Percentiles rank a stretch among this genome's conserved stretches.
Evolutionary conservation across 257 asterid species (phyloP).

Genomic region (Jacaranda copaia): DNA sequence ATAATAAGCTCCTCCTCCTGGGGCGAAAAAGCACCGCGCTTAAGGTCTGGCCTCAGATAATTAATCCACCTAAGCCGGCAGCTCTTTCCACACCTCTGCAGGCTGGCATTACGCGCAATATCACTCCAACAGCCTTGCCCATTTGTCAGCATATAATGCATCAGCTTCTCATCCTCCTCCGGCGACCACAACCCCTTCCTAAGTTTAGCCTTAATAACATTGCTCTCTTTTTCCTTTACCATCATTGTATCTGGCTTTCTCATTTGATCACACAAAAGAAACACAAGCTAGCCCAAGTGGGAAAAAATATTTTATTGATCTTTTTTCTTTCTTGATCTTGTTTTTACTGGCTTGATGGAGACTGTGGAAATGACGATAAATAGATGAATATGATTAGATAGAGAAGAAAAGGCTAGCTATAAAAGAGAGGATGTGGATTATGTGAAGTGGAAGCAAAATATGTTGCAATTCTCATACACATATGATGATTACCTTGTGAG

Average conservation of each 20-base stretch:
- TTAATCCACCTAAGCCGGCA: conserved; percentile 55
- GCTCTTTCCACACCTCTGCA: conserved; percentile 70
- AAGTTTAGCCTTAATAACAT: conserved; percentile 31
- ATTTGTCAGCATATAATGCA: not conserved
- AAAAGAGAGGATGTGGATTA: conserved; percentile 34
- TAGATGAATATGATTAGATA: conserved; percentile 41
- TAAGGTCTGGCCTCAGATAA: conserved; percentile 66
- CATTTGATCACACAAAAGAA: conserved; percentile 31
- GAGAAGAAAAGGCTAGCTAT: conserved; percentile 2
- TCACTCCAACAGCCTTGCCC: conserved; percentile 74
- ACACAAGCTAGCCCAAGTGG: no score
- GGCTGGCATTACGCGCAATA: conserved; percentile 67
- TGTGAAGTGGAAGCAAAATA: conserved; percentile 85
- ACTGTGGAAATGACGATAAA: conserved; percentile 51
- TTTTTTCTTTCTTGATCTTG: no score
- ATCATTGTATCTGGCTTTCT: conserved; percentile 45
- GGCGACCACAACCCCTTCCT: conserved; percentile 72
- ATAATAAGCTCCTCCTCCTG: conserved; percentile 65
- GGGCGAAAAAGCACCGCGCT: conserved; percentile 65
- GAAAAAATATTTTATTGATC: no score
- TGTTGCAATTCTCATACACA: conserved; percentile 52
- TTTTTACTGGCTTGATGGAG: conserved; percentile 39
- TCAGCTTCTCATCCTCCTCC: conserved; percentile 33
- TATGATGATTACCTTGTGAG: conserved; percentile 79
- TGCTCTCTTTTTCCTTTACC: conserved; percentile 34